Conservation (phyloP, 441 rosid genomes). For the Populus hybrid region DNA sequence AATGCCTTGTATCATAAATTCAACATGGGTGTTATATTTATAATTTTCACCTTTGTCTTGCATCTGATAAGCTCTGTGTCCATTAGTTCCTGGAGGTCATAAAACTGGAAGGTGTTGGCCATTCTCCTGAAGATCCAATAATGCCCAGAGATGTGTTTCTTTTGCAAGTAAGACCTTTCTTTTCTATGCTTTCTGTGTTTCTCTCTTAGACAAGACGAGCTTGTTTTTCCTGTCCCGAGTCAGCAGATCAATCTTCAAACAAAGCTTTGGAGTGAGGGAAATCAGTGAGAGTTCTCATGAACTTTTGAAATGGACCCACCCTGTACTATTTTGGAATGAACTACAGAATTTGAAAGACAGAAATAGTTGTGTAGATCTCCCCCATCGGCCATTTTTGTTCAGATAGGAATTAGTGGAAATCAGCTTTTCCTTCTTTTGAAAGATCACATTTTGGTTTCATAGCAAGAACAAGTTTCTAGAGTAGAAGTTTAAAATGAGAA, state of each 20-base stretch:
- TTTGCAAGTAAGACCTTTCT: slow-evolving; percentile 59
- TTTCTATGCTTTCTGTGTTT: not conserved
- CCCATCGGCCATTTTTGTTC: not conserved
- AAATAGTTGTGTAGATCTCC: not conserved
- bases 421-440: not conserved
- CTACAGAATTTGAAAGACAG: not conserved
- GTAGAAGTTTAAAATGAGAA: not conserved
- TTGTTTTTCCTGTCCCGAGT: not conserved
- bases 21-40: not conserved
- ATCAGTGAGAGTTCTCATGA: not conserved
- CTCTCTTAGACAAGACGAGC: not conserved
- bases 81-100: slow-evolving; percentile 85
- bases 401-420: not conserved
- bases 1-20: not conserved
- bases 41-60: not conserved
- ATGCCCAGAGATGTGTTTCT: slow-evolving; percentile 87
- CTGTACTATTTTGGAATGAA: not conserved
- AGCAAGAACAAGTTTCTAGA: not conserved
- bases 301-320: not conserved
- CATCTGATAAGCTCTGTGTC: not conserved
- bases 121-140: slow-evolving; percentile 80
- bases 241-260: not conserved
- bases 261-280: not conserved
- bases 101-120: slow-evolving; percentile 78
- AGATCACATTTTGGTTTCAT: not conserved